Percentiles rank a stretch among this genome's conserved stretches.
These are phyloP conservation scores for Lactarius hengduanensis DNA, from an alignment of 768 basidiomycete genomes.

Conservation along the genomic window DNA sequence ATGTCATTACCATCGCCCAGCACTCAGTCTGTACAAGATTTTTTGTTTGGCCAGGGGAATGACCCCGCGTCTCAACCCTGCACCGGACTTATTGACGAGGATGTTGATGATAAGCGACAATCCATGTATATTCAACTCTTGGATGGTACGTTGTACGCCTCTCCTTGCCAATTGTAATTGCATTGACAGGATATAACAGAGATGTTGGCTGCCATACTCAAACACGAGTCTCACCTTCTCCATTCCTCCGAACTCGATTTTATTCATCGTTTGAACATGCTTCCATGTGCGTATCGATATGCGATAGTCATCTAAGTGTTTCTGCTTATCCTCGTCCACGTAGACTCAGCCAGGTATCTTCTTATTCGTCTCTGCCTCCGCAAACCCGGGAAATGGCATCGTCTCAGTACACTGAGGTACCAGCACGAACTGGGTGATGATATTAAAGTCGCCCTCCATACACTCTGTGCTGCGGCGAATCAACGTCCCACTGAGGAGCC, in stretches of 20 bases:
- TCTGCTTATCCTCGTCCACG: neutral
- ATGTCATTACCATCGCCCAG: conserved; percentile 24
- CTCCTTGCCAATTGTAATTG: neutral
- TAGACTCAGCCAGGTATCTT: conserved; percentile 60
- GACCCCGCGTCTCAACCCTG: neutral
- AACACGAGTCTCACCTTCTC: conserved; percentile 54
- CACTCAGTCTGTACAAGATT: conserved; percentile 19
- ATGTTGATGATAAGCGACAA: conserved; percentile 19
- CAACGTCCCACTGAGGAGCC: conserved; percentile 18
- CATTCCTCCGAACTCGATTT: conserved; percentile 45
- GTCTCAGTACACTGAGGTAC: conserved; percentile 46
- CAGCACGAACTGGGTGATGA: conserved; percentile 42
- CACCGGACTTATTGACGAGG: conserved; percentile 6
- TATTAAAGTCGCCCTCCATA: conserved; percentile 44
- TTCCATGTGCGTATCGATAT: conserved; percentile 48
- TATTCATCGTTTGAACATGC: conserved; percentile 41
- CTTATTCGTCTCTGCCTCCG: conserved; percentile 62
- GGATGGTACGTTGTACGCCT: conserved; percentile 35
- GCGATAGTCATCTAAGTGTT: neutral
- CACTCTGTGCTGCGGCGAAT: conserved; percentile 39
- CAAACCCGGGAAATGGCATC: conserved; percentile 55
- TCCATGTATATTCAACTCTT: conserved; percentile 48
- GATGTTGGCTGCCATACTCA: conserved; percentile 54
- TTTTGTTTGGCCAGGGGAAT: conserved; percentile 25
- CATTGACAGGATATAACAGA: conserved; percentile 38